Conservation (phyloP, 306 rosid species). For the Abrus pulchellus region DNA sequence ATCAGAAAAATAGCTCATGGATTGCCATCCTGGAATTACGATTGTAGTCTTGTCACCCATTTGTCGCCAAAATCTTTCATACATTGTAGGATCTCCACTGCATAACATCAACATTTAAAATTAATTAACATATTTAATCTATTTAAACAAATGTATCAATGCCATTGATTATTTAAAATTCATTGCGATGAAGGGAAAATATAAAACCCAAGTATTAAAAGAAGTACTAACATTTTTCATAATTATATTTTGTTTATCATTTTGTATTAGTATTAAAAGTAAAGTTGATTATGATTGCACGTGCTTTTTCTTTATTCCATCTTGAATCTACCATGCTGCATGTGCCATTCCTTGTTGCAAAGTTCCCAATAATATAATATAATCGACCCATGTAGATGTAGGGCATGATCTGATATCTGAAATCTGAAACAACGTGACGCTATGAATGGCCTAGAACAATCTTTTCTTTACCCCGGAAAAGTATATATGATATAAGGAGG, state of each 20-base stretch:
- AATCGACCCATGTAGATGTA: slow-evolving; percentile 33
- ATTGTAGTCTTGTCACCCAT: slow-evolving; percentile 72
- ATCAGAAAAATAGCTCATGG: slow-evolving; percentile 83
- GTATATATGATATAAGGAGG: background rate
- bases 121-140: slow-evolving; percentile 33
- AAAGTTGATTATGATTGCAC: slow-evolving; percentile 31
- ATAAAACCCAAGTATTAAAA: background rate
- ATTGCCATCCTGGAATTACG: slow-evolving; percentile 81
- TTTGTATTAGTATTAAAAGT: background rate
- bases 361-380: slow-evolving; percentile 29
- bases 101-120: slow-evolving; percentile 29
- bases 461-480: slow-evolving; percentile 27
- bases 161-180: slow-evolving; percentile 20
- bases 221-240: background rate
- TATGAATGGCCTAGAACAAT: slow-evolving; percentile 34
- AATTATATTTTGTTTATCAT: background rate
- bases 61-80: slow-evolving; percentile 73
- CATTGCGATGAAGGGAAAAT: background rate
- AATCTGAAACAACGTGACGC: slow-evolving; percentile 44
- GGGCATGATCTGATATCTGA: slow-evolving; percentile 43
- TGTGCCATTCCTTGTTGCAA: slow-evolving; percentile 25
- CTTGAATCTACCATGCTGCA: slow-evolving; percentile 7
- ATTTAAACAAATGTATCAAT: background rate
- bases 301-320: slow-evolving; percentile 21
- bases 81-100: slow-evolving; percentile 94